Conservation (phyloP, 140 eudicot species). For the Cichorium intybus region DNA sequence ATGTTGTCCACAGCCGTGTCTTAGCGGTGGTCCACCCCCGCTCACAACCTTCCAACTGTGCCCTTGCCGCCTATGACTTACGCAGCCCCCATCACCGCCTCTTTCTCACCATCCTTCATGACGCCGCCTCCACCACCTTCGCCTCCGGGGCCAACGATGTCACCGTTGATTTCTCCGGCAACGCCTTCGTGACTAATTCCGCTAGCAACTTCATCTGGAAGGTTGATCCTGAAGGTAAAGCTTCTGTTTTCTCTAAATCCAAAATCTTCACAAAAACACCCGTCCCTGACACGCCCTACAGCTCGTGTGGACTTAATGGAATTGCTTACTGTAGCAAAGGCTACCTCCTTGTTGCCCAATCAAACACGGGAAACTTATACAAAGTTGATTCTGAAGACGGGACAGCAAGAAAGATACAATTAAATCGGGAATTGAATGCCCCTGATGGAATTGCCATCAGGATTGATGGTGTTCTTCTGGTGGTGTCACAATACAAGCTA, state of each 20-base stretch:
- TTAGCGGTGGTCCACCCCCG: slow-evolving; percentile 51
- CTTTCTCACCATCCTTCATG: slow-evolving; percentile 58
- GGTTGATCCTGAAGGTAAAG: slow-evolving; percentile 54
- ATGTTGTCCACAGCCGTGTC: slow-evolving; percentile 41
- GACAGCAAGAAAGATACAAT: slow-evolving; percentile 38
- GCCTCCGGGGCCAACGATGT: slow-evolving; percentile 77
- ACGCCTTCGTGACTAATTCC: slow-evolving; percentile 82
- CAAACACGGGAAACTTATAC: slow-evolving; percentile 76
- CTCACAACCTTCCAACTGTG: slow-evolving; percentile 46
- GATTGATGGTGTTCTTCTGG: slow-evolving; percentile 70
- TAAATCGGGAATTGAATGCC: slow-evolving; percentile 51
- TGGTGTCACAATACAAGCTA: slow-evolving; percentile 53
- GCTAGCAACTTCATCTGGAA: slow-evolving; percentile 61
- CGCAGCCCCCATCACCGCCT: slow-evolving; percentile 43
- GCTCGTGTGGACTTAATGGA: slow-evolving; percentile 71
- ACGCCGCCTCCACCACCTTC: too few relatives aligned
- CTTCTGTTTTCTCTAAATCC: slow-evolving; percentile 54
- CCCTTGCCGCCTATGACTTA: slow-evolving; percentile 67
- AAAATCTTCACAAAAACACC: slow-evolving; percentile 34
- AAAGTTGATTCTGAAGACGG: slow-evolving; percentile 71
- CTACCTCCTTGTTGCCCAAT: slow-evolving; percentile 64
- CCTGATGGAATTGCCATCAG: slow-evolving; percentile 71
- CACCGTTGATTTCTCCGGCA: slow-evolving; percentile 68
- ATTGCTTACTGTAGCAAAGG: slow-evolving; percentile 55
- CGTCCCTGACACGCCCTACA: slow-evolving; percentile 27